Evolutionary conservation across 768 basidiomycete genomes (phyloP).

Genomic region (Tephrocybe sp.): DNA sequence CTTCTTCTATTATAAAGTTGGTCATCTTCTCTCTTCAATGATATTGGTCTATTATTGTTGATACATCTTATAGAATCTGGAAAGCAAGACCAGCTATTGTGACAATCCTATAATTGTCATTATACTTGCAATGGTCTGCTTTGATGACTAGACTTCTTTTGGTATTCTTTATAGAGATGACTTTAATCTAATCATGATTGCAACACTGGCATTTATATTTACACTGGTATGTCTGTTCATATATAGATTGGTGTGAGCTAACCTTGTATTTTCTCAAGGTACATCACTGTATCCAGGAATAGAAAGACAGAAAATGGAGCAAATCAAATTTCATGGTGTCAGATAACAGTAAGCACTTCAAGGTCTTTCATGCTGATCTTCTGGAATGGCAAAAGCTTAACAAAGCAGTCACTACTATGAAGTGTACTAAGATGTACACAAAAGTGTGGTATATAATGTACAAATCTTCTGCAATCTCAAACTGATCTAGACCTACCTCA

Average conservation of each 20-base stretch:
- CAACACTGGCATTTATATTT: slow-evolving; percentile 10
- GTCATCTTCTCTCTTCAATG: no score
- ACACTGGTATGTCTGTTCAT: not conserved
- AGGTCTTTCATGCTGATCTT: slow-evolving; percentile 8
- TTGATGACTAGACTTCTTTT: slow-evolving; percentile 4
- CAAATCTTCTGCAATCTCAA: no score
- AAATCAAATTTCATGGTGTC: slow-evolving; percentile 9
- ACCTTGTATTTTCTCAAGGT: not conserved
- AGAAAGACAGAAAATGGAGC: not conserved
- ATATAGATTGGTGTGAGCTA: not conserved
- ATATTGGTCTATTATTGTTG: no score
- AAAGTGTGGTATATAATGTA: not conserved
- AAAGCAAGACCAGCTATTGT: not conserved
- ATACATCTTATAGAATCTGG: no score
- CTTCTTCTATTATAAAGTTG: slow-evolving; percentile 10
- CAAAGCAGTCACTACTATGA: not conserved
- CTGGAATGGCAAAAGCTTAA: slow-evolving; percentile 3
- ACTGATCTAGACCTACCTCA: no score
- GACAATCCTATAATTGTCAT: slow-evolving; percentile 7
- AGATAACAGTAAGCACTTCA: slow-evolving; percentile 5
- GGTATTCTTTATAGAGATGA: slow-evolving; percentile 1
- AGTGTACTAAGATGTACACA: not conserved
- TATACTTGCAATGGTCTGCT: slow-evolving; percentile 5
- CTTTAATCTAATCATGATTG: slow-evolving; percentile 17
- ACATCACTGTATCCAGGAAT: slow-evolving; percentile 3